A percentile compares a stretch with the other conserved stretches of the same genome.
phyloP scores from a whole-genome alignment of 371 early-diverging fungal species.

The Zychaea mexicana region DNA sequence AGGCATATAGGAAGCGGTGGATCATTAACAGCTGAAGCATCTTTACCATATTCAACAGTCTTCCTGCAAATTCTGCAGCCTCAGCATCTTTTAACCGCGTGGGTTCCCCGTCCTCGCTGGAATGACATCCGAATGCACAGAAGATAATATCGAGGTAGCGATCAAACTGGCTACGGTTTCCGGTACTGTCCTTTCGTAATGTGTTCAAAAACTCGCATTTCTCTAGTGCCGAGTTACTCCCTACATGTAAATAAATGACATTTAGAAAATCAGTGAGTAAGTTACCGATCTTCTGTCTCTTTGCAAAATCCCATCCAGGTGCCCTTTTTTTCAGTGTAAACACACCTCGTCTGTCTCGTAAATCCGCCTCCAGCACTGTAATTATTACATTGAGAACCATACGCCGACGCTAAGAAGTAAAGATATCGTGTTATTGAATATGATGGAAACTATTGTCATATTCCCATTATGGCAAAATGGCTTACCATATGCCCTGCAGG shows the following conservation, averaged over 20 bases:
- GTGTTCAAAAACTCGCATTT: slow-evolving; percentile 13
- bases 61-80: slow-evolving; percentile 13
- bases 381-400: slow-evolving; percentile 14
- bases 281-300: too few relatives aligned
- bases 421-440: too few relatives aligned
- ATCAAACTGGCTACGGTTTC: slow-evolving; percentile 17
- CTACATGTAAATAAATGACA: too few relatives aligned
- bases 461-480: too few relatives aligned
- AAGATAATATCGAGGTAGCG: slow-evolving; percentile 23
- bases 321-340: not conserved
- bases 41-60: slow-evolving; percentile 23
- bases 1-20: too few relatives aligned
- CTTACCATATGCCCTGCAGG: slow-evolving; percentile 10
- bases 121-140: slow-evolving; percentile 11
- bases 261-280: too few relatives aligned
- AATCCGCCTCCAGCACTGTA: slow-evolving; percentile 15
- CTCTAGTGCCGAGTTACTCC: not conserved
- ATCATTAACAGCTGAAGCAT: not conserved
- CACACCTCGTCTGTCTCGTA: slow-evolving; percentile 13
- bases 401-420: slow-evolving; percentile 11
- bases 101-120: not conserved
- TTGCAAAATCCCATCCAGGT: not conserved
- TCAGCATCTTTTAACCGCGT: not conserved
- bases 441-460: too few relatives aligned
- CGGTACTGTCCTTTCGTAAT: slow-evolving; percentile 13